Percentiles rank a stretch among this genome's conserved stretches.
Evolutionary conservation across 176 grass and related monocot species (phyloP).

Genomic region (Bolboschoenus planiculmis): DNA sequence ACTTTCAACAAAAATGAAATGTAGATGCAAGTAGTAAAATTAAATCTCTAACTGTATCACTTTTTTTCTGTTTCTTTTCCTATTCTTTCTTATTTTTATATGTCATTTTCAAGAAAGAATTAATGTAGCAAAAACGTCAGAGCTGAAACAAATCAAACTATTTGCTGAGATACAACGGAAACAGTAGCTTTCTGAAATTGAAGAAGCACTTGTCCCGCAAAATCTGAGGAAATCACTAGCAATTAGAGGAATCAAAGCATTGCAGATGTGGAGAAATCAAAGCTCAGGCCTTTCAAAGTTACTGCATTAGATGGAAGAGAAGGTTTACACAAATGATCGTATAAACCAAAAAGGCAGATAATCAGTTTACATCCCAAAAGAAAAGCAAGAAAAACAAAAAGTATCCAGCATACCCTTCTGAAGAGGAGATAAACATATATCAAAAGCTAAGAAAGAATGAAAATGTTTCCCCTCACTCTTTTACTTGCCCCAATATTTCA

Average conservation of each 20-base stretch:
- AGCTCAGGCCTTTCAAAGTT: neutral
- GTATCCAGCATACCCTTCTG: neutral
- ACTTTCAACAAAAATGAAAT: no score
- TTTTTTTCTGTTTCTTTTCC: neutral
- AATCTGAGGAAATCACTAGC: neutral
- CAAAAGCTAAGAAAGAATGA: neutral
- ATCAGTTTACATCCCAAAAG: neutral
- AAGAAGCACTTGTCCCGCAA: neutral
- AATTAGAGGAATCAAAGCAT: neutral
- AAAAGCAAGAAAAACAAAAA: neutral
- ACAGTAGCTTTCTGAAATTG: neutral
- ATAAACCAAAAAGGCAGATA: neutral
- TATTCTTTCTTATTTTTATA: conserved; percentile 5
- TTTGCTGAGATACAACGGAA: neutral
- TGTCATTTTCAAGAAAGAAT: neutral
- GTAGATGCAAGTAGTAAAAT: neutral
- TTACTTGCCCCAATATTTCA: neutral
- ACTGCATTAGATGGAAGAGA: neutral
- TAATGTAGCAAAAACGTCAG: neutral
- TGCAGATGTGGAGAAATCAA: neutral
- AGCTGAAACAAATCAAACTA: neutral
- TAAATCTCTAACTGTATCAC: neutral
- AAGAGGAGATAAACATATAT: neutral
- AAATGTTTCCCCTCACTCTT: neutral
- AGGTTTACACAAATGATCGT: neutral